Evolutionary conservation across 225 moss, liverwort and hornwort species (phyloP).

Genomic region (Marchantia polymorpha): DNA sequence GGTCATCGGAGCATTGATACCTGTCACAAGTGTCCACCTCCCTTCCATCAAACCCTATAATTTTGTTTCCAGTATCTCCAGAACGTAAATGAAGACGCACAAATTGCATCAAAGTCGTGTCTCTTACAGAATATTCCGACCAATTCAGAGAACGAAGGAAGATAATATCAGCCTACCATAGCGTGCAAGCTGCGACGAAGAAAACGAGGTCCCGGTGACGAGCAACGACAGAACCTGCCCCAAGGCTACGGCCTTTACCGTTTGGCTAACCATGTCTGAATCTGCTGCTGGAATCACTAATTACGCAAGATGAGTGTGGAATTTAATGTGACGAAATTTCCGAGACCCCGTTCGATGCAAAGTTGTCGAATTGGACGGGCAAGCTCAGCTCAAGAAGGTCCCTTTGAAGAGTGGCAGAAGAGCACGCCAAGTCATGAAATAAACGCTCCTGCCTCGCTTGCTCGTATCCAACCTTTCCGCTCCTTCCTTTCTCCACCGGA

Average conservation of each 20-base stretch:
- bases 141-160: background rate
- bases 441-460: background rate
- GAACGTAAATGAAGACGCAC: background rate
- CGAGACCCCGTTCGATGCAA: background rate
- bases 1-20: conserved; percentile 67
- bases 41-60: background rate
- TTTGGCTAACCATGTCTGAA: conserved; percentile 29
- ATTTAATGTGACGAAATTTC: background rate
- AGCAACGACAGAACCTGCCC: conserved; percentile 75
- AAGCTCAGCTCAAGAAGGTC: background rate
- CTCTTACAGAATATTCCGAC: background rate
- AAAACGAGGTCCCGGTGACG: conserved; percentile 66
- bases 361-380: background rate
- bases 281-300: conserved; percentile 6
- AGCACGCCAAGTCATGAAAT: background rate
- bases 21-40: conserved; percentile 26
- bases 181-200: conserved; percentile 62
- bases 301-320: background rate
- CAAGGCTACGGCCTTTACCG: conserved; percentile 51
- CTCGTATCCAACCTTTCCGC: background rate
- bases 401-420: background rate
- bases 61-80: background rate
- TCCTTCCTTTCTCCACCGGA: background rate
- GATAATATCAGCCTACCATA: conserved; percentile 23
- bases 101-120: background rate